Evolutionary conservation across 73 alveolate genomes (phyloP).

Genomic region (Symbiodinium natans): DNA sequence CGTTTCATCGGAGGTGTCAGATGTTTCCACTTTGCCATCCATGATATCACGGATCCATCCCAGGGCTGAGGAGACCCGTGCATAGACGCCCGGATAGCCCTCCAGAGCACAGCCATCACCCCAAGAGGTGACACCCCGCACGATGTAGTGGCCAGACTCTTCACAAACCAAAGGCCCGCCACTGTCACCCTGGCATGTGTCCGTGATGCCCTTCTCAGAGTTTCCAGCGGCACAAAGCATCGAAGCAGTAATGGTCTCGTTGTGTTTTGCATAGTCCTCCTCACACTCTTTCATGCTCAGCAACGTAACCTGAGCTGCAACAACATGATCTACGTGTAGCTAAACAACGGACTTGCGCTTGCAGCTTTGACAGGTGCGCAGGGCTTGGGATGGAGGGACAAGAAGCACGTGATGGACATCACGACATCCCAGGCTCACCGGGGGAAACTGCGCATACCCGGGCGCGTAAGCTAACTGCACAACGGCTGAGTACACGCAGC

Average conservation of each 20-base stretch:
- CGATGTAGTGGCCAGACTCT: constrained; percentile 10
- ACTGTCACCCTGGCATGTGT: constrained; percentile 88
- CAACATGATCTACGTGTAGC: neutral
- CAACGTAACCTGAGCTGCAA: constrained; percentile 22
- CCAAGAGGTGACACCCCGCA: constrained; percentile 87
- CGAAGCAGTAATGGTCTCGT: constrained; percentile 46
- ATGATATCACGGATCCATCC: constrained; percentile 42
- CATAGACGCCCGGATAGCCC: constrained; percentile 51
- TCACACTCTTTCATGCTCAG: constrained; percentile 36
- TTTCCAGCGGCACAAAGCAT: constrained; percentile 64
- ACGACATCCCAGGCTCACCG: too few relatives aligned
- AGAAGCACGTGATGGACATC: too few relatives aligned
- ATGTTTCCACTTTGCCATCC: constrained; percentile 39
- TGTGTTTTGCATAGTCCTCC: constrained; percentile 11
- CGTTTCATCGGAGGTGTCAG: constrained; percentile 16
- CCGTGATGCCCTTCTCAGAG: constrained; percentile 47
- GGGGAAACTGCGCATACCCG: too few relatives aligned
- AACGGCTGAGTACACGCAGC: too few relatives aligned
- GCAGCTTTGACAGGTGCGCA: too few relatives aligned
- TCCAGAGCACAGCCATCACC: constrained; percentile 77
- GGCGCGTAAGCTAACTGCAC: too few relatives aligned
- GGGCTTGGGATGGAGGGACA: too few relatives aligned
- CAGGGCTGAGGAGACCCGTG: constrained; percentile 68
- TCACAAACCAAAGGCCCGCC: constrained; percentile 69
- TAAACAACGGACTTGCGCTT: too few relatives aligned